A percentile compares a stretch with the other conserved stretches of the same genome.
Conservation (phyloP, 441 rosid genomes). For the Raphanus hybrid region DNA sequence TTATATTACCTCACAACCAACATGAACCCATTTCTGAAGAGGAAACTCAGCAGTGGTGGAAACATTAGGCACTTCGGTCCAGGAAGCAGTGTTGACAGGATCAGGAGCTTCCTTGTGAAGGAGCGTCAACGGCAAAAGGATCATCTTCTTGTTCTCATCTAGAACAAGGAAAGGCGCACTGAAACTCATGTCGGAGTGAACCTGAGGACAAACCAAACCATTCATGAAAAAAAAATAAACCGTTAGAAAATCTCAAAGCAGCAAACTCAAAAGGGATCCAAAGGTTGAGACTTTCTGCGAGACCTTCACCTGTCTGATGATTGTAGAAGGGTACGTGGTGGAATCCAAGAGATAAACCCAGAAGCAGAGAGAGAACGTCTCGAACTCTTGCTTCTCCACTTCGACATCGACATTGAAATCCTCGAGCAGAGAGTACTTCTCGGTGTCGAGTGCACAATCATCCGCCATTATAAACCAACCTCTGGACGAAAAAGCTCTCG, state of each 20-base stretch:
- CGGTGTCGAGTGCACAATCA: constrained; percentile 42
- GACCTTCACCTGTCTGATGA: constrained; percentile 61
- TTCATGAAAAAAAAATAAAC: background rate
- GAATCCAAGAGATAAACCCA: constrained; percentile 71
- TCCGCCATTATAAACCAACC: constrained; percentile 44
- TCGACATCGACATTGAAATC: constrained; percentile 63
- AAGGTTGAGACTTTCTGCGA: constrained; percentile 8
- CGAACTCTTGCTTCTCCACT: constrained; percentile 39
- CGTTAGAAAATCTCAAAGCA: constrained; percentile 7
- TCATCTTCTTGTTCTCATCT: constrained; percentile 58
- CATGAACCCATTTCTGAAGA: constrained; percentile 69
- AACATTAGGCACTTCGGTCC: constrained; percentile 46
- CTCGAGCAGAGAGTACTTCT: constrained; percentile 58
- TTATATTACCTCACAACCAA: constrained; percentile 64
- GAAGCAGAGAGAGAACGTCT: constrained; percentile 60
- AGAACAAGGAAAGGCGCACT: constrained; percentile 64
- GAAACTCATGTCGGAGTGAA: constrained; percentile 41
- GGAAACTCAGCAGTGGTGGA: constrained; percentile 51
- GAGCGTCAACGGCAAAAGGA: constrained; percentile 53
- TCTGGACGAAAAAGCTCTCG: background rate
- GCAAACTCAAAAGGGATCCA: no score
- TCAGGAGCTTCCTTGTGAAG: constrained; percentile 49
- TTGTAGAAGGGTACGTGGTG: constrained; percentile 58
- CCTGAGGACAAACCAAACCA: constrained; percentile 48
- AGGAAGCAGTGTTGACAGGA: constrained; percentile 40